These are phyloP conservation scores for Acorus gramineus DNA, from an alignment of 106 monocot species.

Conservation along the genomic window DNA sequence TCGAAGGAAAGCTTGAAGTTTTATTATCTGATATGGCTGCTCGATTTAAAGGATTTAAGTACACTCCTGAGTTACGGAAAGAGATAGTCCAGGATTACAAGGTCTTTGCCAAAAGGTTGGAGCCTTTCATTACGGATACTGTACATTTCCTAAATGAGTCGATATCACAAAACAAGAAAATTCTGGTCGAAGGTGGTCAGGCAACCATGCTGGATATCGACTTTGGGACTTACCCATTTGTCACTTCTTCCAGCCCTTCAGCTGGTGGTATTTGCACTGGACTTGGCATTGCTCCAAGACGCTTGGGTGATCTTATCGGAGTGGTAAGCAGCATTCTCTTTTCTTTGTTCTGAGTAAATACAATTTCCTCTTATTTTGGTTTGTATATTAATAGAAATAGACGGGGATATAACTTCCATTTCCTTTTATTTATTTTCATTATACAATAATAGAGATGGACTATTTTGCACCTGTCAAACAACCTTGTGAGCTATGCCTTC, in stretches of 20 bases:
- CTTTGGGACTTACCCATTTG: conserved; percentile 97
- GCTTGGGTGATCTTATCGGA: conserved; percentile 78
- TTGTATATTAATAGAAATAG: no score
- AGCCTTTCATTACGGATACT: conserved; percentile 76
- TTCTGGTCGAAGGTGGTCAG: conserved; percentile 96
- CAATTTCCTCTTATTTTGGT: no score
- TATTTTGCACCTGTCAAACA: no score
- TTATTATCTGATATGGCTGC: conserved; percentile 71
- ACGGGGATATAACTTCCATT: no score
- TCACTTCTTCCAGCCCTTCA: conserved; percentile 93
- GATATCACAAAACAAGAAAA: conserved; percentile 59
- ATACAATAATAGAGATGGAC: no score
- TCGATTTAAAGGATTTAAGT: conserved; percentile 63
- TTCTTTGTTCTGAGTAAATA: not conserved
- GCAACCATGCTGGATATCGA: conserved; percentile 97
- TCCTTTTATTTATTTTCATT: no score
- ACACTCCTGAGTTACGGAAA: conserved; percentile 37
- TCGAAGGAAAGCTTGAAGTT: conserved; percentile 57
- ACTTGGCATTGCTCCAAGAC: conserved; percentile 80
- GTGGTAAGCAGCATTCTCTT: conserved; percentile 44
- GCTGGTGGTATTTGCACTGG: conserved; percentile 96
- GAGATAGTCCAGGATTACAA: conserved; percentile 79
- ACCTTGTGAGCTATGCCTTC: no score
- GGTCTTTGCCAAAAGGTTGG: conserved; percentile 59
- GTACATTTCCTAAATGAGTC: conserved; percentile 69